These are phyloP conservation scores for Lumnitzera racemosa DNA, from an alignment of 345 rosid genomes.

Conservation along the genomic window DNA sequence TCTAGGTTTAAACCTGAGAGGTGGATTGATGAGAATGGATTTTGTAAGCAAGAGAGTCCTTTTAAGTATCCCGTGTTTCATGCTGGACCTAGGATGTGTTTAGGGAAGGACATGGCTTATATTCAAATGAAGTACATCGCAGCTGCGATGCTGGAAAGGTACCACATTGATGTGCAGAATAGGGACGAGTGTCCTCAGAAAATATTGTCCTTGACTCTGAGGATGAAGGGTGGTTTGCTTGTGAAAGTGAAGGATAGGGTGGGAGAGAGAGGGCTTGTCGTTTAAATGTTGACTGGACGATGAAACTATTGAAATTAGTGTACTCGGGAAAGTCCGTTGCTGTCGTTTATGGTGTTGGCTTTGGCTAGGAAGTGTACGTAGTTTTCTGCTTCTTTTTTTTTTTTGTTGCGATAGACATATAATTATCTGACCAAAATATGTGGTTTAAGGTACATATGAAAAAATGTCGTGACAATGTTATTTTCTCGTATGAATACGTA, in stretches of 20 bases:
- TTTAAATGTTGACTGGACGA: too few species aligned
- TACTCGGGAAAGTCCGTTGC: too few species aligned
- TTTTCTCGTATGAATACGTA: too few species aligned
- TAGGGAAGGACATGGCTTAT: constrained; percentile 37
- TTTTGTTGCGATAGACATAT: too few species aligned
- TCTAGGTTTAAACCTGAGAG: constrained; percentile 30
- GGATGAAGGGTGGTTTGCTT: constrained; percentile 24
- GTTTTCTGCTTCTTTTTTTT: too few species aligned
- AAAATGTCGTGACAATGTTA: too few species aligned
- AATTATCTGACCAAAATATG: too few species aligned
- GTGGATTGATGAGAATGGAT: constrained; percentile 25
- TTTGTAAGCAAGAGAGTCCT: constrained; percentile 24
- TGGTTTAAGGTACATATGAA: too few species aligned
- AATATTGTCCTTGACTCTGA: constrained; percentile 21
- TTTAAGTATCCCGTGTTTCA: constrained; percentile 32
- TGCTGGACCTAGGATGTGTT: constrained; percentile 40
- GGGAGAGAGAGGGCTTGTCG: too few species aligned
- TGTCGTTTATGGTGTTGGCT: neutral
- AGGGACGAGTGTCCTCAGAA: constrained; percentile 7
- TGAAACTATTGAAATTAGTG: too few species aligned
- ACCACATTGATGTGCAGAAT: constrained; percentile 9
- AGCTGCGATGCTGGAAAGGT: constrained; percentile 18
- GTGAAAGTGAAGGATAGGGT: constrained; percentile 8
- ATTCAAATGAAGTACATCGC: constrained; percentile 36
- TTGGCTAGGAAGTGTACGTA: neutral